Conservation (phyloP, 1,284 basidiomycete species). For the Ceratobasidium sp. region DNA sequence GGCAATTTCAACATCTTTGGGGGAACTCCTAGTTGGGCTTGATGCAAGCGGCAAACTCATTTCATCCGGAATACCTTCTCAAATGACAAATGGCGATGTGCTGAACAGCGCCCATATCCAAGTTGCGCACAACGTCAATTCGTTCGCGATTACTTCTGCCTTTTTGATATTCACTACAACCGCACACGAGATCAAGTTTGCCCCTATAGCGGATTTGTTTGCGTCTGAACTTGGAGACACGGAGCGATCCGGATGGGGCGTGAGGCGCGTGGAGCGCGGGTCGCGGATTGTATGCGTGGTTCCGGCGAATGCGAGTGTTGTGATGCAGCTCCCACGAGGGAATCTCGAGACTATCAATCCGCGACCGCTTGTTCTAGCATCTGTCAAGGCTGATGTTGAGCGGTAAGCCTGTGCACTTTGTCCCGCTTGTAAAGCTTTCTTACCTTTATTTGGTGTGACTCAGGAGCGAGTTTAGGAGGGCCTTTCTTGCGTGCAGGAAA, state of each 20-base stretch:
- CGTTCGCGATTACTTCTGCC: conserved; percentile 78
- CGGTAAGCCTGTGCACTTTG: conserved; percentile 57
- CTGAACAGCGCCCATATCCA: not conserved
- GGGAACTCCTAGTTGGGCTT: conserved; percentile 67
- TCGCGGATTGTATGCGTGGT: conserved; percentile 84
- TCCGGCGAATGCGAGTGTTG: conserved; percentile 84
- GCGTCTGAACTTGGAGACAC: conserved; percentile 38
- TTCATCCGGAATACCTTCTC: conserved; percentile 47
- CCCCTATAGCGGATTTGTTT: conserved; percentile 59
- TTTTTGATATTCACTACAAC: conserved; percentile 89
- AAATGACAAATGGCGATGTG: conserved; percentile 59
- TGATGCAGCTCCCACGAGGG: conserved; percentile 97
- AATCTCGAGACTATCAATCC: conserved; percentile 97
- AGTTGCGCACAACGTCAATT: conserved; percentile 62
- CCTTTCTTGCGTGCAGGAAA: conserved; percentile 89
- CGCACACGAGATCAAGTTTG: conserved; percentile 82
- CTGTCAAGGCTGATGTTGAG: conserved; percentile 75
- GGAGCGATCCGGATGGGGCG: conserved; percentile 62
- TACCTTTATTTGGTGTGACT: not conserved
- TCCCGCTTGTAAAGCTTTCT: not conserved
- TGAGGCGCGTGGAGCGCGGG: conserved; percentile 83
- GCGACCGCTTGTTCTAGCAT: conserved; percentile 85
- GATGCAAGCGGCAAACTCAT: conserved; percentile 70
- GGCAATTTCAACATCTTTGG: conserved; percentile 46
- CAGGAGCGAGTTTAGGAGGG: conserved; percentile 74